These are phyloP conservation scores for Sisymbrium altissimum DNA, from an alignment of 345 rosid genomes.

Conservation along the genomic window DNA sequence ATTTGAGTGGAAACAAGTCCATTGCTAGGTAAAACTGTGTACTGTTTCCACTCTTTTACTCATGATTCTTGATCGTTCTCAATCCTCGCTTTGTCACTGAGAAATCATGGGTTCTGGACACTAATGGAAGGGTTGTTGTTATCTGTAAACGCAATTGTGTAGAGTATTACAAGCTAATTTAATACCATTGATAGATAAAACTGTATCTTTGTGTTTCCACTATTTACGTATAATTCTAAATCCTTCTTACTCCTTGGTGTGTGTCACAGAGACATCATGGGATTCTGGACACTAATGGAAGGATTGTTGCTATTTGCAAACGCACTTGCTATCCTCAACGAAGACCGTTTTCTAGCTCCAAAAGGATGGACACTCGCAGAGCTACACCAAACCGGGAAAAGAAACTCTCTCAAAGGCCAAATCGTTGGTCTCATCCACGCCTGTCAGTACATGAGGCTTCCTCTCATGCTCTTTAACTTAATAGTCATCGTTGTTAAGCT, in stretches of 20 bases:
- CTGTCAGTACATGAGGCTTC: conserved; percentile 37
- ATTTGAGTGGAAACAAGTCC: too few species aligned
- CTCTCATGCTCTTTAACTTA: conserved; percentile 38
- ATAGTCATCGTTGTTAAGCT: conserved; percentile 29
- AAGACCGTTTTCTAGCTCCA: conserved; percentile 54
- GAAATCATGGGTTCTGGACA: too few species aligned
- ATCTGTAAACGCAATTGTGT: not conserved
- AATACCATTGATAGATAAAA: not conserved
- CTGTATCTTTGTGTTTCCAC: not conserved
- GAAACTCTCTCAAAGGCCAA: conserved; percentile 42
- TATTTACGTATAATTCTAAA: not conserved
- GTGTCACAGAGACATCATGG: conserved; percentile 33
- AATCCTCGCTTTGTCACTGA: too few species aligned
- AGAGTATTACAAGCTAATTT: not conserved
- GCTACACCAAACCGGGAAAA: conserved; percentile 34
- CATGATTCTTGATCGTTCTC: too few species aligned
- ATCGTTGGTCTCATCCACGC: conserved; percentile 39
- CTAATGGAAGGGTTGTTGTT: not conserved
- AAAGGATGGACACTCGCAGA: conserved; percentile 56
- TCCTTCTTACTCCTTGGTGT: not conserved
- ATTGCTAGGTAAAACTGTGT: too few species aligned
- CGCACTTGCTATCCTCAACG: conserved; percentile 54
- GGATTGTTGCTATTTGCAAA: conserved; percentile 47
- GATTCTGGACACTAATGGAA: conserved; percentile 52
- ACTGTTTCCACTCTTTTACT: too few species aligned